Evolutionary conservation across 495 filamentous ascomycete genomes (phyloP).

Genomic region (Oleoguttula mirabilis): DNA sequence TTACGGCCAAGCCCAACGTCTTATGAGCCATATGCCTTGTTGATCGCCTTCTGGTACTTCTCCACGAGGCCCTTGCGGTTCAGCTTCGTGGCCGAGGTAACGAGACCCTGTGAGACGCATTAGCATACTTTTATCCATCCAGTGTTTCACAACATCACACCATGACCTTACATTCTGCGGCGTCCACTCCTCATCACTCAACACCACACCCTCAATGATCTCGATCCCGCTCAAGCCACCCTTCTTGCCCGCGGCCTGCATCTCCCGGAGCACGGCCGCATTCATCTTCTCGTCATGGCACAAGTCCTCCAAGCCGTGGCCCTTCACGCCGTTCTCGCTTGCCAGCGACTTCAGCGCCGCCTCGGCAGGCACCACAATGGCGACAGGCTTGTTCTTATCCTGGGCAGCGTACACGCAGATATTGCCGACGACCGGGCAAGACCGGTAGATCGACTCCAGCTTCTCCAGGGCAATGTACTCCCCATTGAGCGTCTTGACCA

Average conservation of each 20-base stretch:
- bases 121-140: no score
- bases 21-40: slow-evolving; percentile 44
- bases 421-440: slow-evolving; percentile 73
- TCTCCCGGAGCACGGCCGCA: slow-evolving; percentile 62
- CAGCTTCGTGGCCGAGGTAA: slow-evolving; percentile 67
- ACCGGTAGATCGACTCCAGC: slow-evolving; percentile 90
- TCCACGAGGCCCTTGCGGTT: slow-evolving; percentile 56
- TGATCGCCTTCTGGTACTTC: slow-evolving; percentile 54
- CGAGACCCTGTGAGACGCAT: slow-evolving; percentile 38
- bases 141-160: no score
- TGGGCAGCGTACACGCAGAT: slow-evolving; percentile 87
- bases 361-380: slow-evolving; percentile 88
- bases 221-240: slow-evolving; percentile 77
- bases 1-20: no score
- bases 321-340: slow-evolving; percentile 54
- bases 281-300: slow-evolving; percentile 78
- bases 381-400: slow-evolving; percentile 72
- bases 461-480: slow-evolving; percentile 99
- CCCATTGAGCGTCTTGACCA: slow-evolving; percentile 89
- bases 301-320: slow-evolving; percentile 59
- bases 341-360: slow-evolving; percentile 76
- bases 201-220: slow-evolving; percentile 81
- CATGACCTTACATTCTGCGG: slow-evolving; percentile 90
- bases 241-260: slow-evolving; percentile 60
- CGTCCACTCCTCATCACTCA: slow-evolving; percentile 96